A percentile compares a stretch with the other conserved stretches of the same genome.
Evolutionary conservation across 805 yeast species (phyloP).

Genomic region (Soucietia sequanensis): DNA sequence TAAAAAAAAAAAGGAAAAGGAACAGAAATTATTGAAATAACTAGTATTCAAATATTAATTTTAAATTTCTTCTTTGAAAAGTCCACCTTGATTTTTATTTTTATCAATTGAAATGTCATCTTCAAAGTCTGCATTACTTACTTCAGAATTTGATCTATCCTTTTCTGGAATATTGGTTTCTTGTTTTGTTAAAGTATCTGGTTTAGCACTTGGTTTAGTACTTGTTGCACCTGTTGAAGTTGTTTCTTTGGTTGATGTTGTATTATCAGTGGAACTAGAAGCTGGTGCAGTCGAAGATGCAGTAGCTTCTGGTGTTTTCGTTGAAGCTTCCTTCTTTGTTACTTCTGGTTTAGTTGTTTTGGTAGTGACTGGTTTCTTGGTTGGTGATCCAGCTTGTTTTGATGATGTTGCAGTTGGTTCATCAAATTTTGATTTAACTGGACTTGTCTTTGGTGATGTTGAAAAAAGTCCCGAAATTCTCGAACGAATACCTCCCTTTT

Average conservation of each 20-base stretch:
- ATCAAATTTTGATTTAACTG: background rate
- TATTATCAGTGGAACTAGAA: too few species aligned
- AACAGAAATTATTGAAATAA: too few species aligned
- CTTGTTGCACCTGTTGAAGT: too few species aligned
- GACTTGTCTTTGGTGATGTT: background rate
- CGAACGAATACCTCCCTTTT: conserved; percentile 10
- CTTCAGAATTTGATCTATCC: background rate
- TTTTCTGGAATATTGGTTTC: background rate
- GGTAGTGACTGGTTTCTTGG: conserved; percentile 6
- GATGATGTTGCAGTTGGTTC: conserved; percentile 8
- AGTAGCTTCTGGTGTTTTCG: background rate
- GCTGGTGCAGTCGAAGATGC: too few species aligned
- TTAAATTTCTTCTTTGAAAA: conserved; percentile 43
- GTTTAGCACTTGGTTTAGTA: too few species aligned
- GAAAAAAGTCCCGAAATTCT: conserved; percentile 1
- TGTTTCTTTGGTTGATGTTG: too few species aligned
- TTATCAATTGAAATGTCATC: conserved; percentile 31
- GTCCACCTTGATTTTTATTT: conserved; percentile 31
- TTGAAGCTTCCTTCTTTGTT: background rate
- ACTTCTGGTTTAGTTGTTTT: conserved; percentile 6
- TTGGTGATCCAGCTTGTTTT: conserved; percentile 7
- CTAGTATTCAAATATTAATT: too few species aligned
- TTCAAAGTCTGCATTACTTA: conserved; percentile 15
- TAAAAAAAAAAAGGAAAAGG: too few species aligned
- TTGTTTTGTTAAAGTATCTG: too few species aligned